Conservation (phyloP, 768 basidiomycete species). For the Clathrus columnatus region DNA sequence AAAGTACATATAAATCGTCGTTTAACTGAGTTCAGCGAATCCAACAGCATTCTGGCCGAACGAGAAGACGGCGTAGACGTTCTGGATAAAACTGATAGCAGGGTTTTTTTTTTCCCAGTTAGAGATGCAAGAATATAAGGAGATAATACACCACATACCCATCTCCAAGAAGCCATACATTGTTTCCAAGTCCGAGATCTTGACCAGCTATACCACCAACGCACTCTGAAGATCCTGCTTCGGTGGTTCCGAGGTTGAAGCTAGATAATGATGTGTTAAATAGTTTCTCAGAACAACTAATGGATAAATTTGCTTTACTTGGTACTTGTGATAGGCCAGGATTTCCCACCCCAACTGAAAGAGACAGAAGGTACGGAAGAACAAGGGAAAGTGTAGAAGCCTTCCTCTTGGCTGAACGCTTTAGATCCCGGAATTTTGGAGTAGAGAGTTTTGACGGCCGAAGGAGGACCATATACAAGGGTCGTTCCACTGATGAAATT, state of each 20-base stretch:
- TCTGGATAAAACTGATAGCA: constrained; percentile 23
- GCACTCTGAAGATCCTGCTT: constrained; percentile 11
- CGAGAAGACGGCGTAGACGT: constrained; percentile 24
- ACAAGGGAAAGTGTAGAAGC: constrained; percentile 4
- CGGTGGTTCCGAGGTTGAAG: constrained; percentile 2
- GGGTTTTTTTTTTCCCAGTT: neutral
- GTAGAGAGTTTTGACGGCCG: constrained; percentile 19
- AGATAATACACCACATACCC: neutral
- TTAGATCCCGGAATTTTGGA: constrained; percentile 19
- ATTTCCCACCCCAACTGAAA: constrained; percentile 2
- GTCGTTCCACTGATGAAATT: constrained; percentile 22
- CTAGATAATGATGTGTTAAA: neutral
- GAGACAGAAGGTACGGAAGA: constrained; percentile 1
- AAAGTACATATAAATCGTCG: too few species aligned
- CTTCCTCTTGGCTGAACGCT: constrained; percentile 10
- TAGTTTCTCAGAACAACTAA: neutral
- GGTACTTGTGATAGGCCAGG: neutral
- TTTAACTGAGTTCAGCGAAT: constrained; percentile 12
- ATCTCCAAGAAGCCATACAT: constrained; percentile 26
- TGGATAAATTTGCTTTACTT: neutral
- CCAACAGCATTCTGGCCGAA: constrained; percentile 19
- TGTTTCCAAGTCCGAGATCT: constrained; percentile 22
- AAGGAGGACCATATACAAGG: constrained; percentile 16
- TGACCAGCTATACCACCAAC: constrained; percentile 24
- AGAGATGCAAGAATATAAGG: neutral